Percentiles rank a stretch among this genome's conserved stretches.
Evolutionary conservation across 2,329 filamentous ascomycete genomes (phyloP).

Genomic region (Sclerotinia trifoliorum): DNA sequence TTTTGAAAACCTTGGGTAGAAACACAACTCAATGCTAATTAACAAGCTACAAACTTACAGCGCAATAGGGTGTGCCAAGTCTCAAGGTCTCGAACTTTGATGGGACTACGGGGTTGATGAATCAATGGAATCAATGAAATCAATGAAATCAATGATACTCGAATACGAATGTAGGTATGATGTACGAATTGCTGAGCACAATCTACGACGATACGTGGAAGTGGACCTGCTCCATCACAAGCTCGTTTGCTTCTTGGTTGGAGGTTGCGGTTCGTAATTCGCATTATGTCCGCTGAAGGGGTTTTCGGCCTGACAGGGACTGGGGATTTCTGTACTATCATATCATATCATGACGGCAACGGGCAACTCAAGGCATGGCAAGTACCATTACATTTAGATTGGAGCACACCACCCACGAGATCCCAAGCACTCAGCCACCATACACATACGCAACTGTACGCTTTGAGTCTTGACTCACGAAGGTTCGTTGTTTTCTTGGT

Average conservation of each 20-base stretch:
- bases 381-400: background rate
- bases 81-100: constrained; percentile 4
- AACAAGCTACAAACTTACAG: too few relatives aligned
- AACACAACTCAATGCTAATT: too few relatives aligned
- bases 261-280: constrained; percentile 3
- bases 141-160: constrained; percentile 1
- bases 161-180: constrained; percentile 4
- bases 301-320: background rate
- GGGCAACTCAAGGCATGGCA: background rate
- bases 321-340: background rate
- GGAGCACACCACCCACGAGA: background rate
- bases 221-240: constrained; percentile 8
- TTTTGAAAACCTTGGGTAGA: too few relatives aligned
- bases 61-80: background rate
- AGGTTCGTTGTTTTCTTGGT: constrained; percentile 4
- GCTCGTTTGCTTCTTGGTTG: background rate
- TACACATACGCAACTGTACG: background rate
- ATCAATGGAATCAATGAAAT: background rate
- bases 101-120: background rate
- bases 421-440: constrained; percentile 20
- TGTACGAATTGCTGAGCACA: background rate
- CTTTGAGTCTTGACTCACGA: background rate
- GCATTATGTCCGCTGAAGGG: background rate
- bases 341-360: constrained; percentile 1
- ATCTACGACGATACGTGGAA: constrained; percentile 5